These are phyloP conservation scores for Akanthomyces uredinophilus DNA, from an alignment of 2,329 filamentous ascomycete species.

Conservation along the genomic window DNA sequence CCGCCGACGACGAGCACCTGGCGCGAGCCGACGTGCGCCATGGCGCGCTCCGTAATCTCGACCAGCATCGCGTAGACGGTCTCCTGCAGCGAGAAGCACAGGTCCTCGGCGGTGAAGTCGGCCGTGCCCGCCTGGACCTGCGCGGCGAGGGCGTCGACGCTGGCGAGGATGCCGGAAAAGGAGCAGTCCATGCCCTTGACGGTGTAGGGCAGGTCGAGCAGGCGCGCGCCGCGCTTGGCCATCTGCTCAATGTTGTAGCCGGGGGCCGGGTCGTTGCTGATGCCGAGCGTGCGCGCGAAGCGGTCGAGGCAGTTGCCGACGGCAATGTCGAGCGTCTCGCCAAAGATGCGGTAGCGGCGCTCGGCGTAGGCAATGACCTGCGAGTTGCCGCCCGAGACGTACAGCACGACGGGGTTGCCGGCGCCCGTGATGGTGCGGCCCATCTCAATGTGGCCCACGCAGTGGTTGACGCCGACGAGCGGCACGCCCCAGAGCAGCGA, in stretches of 20 bases:
- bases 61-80: constrained; percentile 96
- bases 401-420: constrained; percentile 86
- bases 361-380: constrained; percentile 97
- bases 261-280: constrained; percentile 92
- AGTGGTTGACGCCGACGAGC: constrained; percentile 96
- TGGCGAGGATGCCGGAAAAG: constrained; percentile 86
- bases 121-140: constrained; percentile 50
- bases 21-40: constrained; percentile 89
- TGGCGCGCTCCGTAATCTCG: constrained; percentile 95
- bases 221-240: constrained; percentile 64
- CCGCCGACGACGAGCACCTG: constrained; percentile 95
- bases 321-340: constrained; percentile 94
- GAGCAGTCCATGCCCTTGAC: constrained; percentile 99
- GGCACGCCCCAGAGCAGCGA: constrained; percentile 79
- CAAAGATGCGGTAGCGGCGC: constrained; percentile 94
- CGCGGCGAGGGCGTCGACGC: constrained; percentile 72
- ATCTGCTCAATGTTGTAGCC: constrained; percentile 98
- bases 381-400: constrained; percentile 93
- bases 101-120: constrained; percentile 70
- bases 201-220: constrained; percentile 88
- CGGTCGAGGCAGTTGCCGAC: constrained; percentile 96
- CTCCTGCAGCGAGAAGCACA: constrained; percentile 94
- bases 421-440: constrained; percentile 88
- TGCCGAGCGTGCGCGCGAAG: constrained; percentile 84
- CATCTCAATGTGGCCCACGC: constrained; percentile 99